Percentiles rank a stretch among this genome's conserved stretches.
These are phyloP conservation scores for Dothistroma septosporum DNA, from an alignment of 2,329 filamentous ascomycete genomes.

Conservation along the genomic window DNA sequence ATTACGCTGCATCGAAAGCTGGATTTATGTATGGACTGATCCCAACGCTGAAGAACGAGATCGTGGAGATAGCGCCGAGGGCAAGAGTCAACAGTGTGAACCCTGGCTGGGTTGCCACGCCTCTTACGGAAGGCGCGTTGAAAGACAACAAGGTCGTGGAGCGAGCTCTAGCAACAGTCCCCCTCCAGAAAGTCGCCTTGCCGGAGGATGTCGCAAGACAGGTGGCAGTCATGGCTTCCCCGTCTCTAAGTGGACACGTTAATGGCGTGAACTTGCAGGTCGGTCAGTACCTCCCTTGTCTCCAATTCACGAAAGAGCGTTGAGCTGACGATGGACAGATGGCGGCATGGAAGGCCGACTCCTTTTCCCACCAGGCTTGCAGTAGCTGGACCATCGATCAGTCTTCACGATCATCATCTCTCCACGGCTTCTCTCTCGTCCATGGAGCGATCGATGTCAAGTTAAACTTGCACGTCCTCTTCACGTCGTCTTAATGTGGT, in stretches of 20 bases:
- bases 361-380: conserved; percentile 4
- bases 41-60: conserved; percentile 33
- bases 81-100: conserved; percentile 30
- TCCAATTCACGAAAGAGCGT: no score
- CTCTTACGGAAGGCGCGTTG: conserved; percentile 13
- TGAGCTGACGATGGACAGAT: conserved; percentile 4
- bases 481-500: no score
- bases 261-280: conserved; percentile 27
- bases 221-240: conserved; percentile 29
- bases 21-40: conserved; percentile 32
- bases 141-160: conserved; percentile 30
- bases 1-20: conserved; percentile 30
- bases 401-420: background rate
- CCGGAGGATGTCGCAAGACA: conserved; percentile 30
- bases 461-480: no score
- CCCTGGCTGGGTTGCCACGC: conserved; percentile 31
- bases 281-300: conserved; percentile 6
- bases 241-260: conserved; percentile 28
- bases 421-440: no score
- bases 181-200: conserved; percentile 29
- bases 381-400: background rate
- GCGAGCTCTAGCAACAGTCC: conserved; percentile 31
- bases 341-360: conserved; percentile 10
- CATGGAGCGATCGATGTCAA: no score
- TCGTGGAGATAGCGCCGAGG: conserved; percentile 28